These are phyloP conservation scores for Metschnikowia reukaufii DNA, from an alignment of 805 yeast genomes.

Conservation along the genomic window DNA sequence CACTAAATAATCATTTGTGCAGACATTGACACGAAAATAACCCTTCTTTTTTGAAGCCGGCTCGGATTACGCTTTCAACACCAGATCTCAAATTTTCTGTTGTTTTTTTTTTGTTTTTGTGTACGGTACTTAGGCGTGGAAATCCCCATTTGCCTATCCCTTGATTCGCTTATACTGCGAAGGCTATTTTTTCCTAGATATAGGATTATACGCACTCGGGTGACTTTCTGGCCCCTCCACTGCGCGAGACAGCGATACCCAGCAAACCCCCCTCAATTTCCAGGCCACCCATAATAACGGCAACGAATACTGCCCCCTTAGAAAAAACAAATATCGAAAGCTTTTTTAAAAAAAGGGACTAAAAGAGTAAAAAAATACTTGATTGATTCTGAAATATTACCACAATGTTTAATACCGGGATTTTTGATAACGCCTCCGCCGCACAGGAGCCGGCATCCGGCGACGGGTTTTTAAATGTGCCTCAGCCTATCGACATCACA, in stretches of 20 bases:
- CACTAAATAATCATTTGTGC: too few relatives aligned
- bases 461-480: conserved; percentile 23
- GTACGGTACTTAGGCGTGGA: not conserved
- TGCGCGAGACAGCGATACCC: conserved; percentile 8
- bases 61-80: too few relatives aligned
- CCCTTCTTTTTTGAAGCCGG: too few relatives aligned
- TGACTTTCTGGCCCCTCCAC: conserved; percentile 5
- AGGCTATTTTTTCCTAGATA: conserved; percentile 11
- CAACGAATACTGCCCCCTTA: too few relatives aligned
- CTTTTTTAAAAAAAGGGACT: too few relatives aligned
- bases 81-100: not conserved
- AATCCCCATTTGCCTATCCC: conserved; percentile 9
- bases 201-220: conserved; percentile 6
- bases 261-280: conserved; percentile 5
- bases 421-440: conserved; percentile 35
- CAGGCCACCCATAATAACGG: too few relatives aligned
- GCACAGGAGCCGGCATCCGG: conserved; percentile 25
- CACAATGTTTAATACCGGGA: conserved; percentile 44
- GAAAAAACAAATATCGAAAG: too few relatives aligned
- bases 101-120: not conserved
- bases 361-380: too few relatives aligned
- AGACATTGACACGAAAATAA: too few relatives aligned
- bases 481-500: conserved; percentile 47
- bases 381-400: too few relatives aligned
- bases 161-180: conserved; percentile 12